Evolutionary conservation across 2,329 filamentous ascomycete species (phyloP).

Genomic region (Hymenoscyphus fructigenus): DNA sequence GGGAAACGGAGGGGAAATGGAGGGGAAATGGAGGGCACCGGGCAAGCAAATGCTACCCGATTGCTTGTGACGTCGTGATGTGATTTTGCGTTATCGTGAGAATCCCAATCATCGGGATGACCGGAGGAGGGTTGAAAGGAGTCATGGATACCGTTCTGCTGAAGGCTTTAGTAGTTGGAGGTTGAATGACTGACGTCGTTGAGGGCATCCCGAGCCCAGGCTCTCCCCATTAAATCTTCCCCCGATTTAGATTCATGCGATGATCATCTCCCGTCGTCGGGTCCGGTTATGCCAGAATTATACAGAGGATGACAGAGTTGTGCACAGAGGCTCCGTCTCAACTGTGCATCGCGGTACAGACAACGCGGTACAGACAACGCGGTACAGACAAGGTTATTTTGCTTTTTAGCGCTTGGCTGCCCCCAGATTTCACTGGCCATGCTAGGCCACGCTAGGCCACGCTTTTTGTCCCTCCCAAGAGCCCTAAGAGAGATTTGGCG

Average conservation of each 20-base stretch:
- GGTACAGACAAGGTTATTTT: neutral
- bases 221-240: neutral
- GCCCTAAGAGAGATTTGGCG: too few relatives aligned
- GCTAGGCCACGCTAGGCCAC: too few relatives aligned
- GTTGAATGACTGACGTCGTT: constrained; percentile 1
- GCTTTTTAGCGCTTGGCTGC: constrained; percentile 26
- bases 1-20: too few relatives aligned
- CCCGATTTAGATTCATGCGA: constrained; percentile 3
- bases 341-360: constrained; percentile 13
- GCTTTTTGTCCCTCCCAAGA: neutral
- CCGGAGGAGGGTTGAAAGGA: neutral
- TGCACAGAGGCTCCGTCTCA: constrained; percentile 21
- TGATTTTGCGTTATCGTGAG: neutral
- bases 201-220: neutral
- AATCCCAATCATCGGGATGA: neutral
- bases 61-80: neutral
- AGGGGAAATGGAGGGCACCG: neutral
- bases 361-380: too few relatives aligned
- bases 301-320: constrained; percentile 10
- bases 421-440: constrained; percentile 15
- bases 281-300: constrained; percentile 1
- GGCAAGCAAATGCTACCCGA: neutral
- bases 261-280: constrained; percentile 1
- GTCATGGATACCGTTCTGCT: neutral
- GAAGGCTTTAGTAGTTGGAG: neutral